Conservation (phyloP, 2,329 filamentous ascomycete species). For the Ophiostoma angusticollis region DNA sequence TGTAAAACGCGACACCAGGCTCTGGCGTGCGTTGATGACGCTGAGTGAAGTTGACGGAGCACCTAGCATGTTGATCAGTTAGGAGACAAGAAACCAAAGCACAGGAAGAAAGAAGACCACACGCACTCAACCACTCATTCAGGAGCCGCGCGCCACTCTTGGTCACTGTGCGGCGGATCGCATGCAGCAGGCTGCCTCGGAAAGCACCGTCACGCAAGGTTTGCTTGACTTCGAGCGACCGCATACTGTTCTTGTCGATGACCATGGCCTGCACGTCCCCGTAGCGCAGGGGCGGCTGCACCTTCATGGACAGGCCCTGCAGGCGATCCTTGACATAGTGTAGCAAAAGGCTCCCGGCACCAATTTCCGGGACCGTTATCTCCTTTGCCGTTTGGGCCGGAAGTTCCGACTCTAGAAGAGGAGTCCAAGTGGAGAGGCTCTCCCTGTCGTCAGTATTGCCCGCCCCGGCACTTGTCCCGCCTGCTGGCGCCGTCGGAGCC, state of each 20-base stretch:
- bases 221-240: constrained; percentile 75
- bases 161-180: constrained; percentile 79
- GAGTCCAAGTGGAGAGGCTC: constrained; percentile 44
- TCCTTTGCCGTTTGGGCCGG: constrained; percentile 33
- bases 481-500: constrained; percentile 20
- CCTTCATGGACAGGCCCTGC: constrained; percentile 62
- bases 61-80: too few species aligned
- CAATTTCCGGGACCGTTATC: constrained; percentile 58
- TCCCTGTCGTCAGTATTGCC: neutral
- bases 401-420: constrained; percentile 65
- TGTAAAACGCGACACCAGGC: constrained; percentile 68
- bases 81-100: neutral
- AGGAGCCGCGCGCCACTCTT: constrained; percentile 80
- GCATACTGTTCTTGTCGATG: constrained; percentile 85
- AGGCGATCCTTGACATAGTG: constrained; percentile 73
- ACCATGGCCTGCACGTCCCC: constrained; percentile 67
- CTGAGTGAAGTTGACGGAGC: constrained; percentile 79
- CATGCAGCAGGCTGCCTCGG: constrained; percentile 77
- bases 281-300: constrained; percentile 70
- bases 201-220: constrained; percentile 71
- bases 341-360: constrained; percentile 68
- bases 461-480: neutral
- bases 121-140: constrained; percentile 60
- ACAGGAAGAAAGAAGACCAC: constrained; percentile 13
- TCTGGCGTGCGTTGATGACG: constrained; percentile 65